phyloP scores from a whole-genome alignment of 2,329 filamentous ascomycete species.

The Lachnellula hyalina region DNA sequence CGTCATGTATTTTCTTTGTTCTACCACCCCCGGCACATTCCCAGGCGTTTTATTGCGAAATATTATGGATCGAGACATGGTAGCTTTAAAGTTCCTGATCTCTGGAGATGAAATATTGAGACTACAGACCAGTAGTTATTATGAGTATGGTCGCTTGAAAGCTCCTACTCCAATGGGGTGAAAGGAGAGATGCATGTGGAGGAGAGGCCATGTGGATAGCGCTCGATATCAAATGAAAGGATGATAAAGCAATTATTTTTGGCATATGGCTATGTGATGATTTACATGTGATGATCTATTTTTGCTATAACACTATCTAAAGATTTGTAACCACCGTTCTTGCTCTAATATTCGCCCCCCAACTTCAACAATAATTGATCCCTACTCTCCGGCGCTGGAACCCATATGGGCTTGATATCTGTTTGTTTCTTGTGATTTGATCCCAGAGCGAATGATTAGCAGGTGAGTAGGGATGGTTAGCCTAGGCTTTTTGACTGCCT shows the following conservation, averaged over 20 bases:
- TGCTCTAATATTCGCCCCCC: too few species aligned
- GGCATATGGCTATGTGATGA: not conserved
- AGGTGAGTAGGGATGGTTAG: too few species aligned
- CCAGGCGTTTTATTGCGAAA: slow-evolving; percentile 26
- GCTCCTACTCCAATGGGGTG: slow-evolving; percentile 23
- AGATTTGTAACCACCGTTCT: too few species aligned
- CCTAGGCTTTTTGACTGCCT: too few species aligned
- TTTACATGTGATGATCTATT: not conserved
- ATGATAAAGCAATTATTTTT: not conserved
- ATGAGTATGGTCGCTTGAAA: slow-evolving; percentile 31
- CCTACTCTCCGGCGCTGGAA: too few species aligned
- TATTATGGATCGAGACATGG: slow-evolving; percentile 25
- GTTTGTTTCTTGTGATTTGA: too few species aligned
- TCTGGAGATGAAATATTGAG: slow-evolving; percentile 10
- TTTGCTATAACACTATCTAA: too few species aligned
- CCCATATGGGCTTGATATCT: too few species aligned
- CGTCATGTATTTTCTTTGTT: slow-evolving; percentile 33
- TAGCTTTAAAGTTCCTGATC: slow-evolving; percentile 34
- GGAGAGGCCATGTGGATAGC: not conserved
- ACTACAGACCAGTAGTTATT: slow-evolving; percentile 8
- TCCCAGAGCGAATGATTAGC: too few species aligned
- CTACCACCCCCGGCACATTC: slow-evolving; percentile 28
- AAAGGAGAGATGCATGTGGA: not conserved
- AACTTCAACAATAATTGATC: too few species aligned
- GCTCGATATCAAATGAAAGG: not conserved